Base-by-base conservation (phyloP, 2,329 filamentous ascomycete species). In the Ophiostoma montium region DNA sequence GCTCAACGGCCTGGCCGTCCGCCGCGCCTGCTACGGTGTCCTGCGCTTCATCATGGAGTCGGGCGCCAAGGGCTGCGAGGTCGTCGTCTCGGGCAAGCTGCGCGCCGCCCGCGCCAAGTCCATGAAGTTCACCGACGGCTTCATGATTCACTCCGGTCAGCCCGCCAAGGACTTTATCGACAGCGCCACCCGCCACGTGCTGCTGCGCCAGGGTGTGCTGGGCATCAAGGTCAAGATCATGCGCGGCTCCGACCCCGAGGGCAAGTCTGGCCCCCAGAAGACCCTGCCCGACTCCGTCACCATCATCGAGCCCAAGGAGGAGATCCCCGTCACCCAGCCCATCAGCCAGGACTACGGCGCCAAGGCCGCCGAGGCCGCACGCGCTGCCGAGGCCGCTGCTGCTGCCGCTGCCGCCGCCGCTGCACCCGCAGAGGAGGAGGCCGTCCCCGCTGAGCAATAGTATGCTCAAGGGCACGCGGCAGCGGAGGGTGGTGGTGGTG, bases 211-310 rank as follows among this genome's bases (percentile, higher is more conserved):
- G 80, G 92, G 92, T 86, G 92, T 98, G 60, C 79, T 98, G 60
- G 92, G 92, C 76, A 98, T 98, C 78, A 98, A 98, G 83, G 92
- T 98, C 74, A 98, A 98, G 89, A 98, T 98, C 77, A 98, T 98
- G 92, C 89, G 94, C 70, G 92, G 92, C 68, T 92, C 87, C 63
- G 92, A 98, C 78, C 92, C 92, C 70, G 88, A 96, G 75, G 92
- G 92, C 82, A 98, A 98, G 84, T 82, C 87, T 65, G 88, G 92
- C 61, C 89, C 90, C 63, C 86, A 89, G 75, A 95, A 96, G 82
- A 82, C 88, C 60, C 86, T 98, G 59, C 92, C 92, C 62, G 92
- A 98, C 71, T 87, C 88, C 69, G 92, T 98, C 71, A 96, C 90
- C 70, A 92, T 98, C 74, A 95, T 96, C 72, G 92, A 98, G 79